These are phyloP conservation scores for Lachnum nothofagi DNA, from an alignment of 2,329 filamentous ascomycete species.

Conservation along the genomic window DNA sequence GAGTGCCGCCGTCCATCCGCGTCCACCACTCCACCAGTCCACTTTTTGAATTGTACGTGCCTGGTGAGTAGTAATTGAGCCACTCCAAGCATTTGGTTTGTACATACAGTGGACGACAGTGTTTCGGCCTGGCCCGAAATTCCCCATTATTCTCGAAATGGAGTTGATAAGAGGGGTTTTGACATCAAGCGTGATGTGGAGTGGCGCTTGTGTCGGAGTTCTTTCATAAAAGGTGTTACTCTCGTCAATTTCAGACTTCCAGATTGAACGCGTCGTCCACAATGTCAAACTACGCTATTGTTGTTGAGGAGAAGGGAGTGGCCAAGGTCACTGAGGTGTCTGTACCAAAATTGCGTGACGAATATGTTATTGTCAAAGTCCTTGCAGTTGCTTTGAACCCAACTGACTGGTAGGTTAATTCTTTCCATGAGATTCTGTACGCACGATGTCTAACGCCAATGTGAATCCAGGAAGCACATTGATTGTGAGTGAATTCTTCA, in stretches of 20 bases:
- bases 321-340: slow-evolving; percentile 21
- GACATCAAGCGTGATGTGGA: neutral
- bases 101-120: too few relatives aligned
- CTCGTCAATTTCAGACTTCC: neutral
- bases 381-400: slow-evolving; percentile 31
- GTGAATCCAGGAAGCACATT: slow-evolving; percentile 25
- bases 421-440: too few relatives aligned
- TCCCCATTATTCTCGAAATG: too few relatives aligned
- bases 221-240: too few relatives aligned
- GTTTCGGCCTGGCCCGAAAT: too few relatives aligned
- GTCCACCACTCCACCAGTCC: neutral
- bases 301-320: slow-evolving; percentile 22
- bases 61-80: too few relatives aligned
- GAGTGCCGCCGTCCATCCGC: neutral
- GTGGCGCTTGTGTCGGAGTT: too few relatives aligned
- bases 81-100: too few relatives aligned
- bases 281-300: slow-evolving; percentile 27
- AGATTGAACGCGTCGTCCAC: neutral
- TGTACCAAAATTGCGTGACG: slow-evolving; percentile 28
- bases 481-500: slow-evolving; percentile 6
- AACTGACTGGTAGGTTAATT: slow-evolving; percentile 23
- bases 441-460: too few relatives aligned
- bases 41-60: neutral
- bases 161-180: too few relatives aligned
- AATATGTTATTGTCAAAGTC: slow-evolving; percentile 31